Conservation (phyloP, 805 yeast genomes). For the Starmerella khaoyaiensis region DNA sequence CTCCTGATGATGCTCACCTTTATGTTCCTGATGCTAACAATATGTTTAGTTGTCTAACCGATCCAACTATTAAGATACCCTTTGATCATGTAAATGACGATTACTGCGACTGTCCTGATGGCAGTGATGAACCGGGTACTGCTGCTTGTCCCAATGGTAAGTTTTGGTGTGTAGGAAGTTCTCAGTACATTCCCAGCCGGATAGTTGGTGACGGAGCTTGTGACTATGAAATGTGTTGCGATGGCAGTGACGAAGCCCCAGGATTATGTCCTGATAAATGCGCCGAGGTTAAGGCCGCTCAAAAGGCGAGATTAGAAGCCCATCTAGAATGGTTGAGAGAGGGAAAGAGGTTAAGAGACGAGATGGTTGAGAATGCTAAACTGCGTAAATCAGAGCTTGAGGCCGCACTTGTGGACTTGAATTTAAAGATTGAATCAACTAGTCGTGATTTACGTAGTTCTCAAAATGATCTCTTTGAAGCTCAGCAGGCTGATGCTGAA, state of each 20-base stretch:
- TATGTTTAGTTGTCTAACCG: conserved; percentile 55
- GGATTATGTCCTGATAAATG: conserved; percentile 47
- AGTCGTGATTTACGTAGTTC: conserved; percentile 17
- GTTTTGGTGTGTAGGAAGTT: conserved; percentile 66
- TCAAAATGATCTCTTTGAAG: conserved; percentile 27
- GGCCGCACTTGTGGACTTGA: conserved; percentile 1
- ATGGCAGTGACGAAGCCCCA: conserved; percentile 71
- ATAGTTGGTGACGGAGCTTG: conserved; percentile 83
- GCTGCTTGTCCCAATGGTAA: conserved; percentile 50
- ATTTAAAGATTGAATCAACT: not conserved
- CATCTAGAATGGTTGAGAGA: conserved; percentile 12
- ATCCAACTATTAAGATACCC: conserved; percentile 52
- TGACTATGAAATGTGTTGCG: conserved; percentile 82
- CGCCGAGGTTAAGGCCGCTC: conserved; percentile 35
- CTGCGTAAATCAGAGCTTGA: conserved; percentile 9
- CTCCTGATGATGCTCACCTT: conserved; percentile 16
- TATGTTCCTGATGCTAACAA: conserved; percentile 43
- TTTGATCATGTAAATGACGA: conserved; percentile 67
- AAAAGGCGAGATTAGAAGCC: conserved; percentile 22
- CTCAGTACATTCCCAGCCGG: conserved; percentile 49
- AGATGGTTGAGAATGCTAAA: conserved; percentile 25
- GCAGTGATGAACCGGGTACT: conserved; percentile 94
- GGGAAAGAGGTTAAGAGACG: conserved; percentile 31
- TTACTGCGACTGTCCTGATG: conserved; percentile 94
- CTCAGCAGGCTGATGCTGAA: conserved; percentile 11